A percentile compares a stretch with the other conserved stretches of the same genome.
These are phyloP conservation scores for Candida ascalaphidarum DNA, from an alignment of 805 yeast species.

Conservation along the genomic window DNA sequence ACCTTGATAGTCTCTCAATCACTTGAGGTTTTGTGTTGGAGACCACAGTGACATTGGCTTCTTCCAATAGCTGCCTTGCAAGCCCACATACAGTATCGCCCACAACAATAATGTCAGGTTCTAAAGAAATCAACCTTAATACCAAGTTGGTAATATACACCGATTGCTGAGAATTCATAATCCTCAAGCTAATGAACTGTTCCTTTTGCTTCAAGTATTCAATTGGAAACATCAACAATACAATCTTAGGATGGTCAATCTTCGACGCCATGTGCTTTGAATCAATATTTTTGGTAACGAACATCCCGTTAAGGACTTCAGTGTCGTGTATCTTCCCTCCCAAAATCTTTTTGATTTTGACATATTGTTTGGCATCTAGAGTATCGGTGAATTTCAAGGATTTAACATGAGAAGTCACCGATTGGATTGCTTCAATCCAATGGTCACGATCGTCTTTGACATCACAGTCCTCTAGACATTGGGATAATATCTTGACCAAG, in stretches of 20 bases:
- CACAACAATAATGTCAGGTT: slow-evolving; percentile 72
- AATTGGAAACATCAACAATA: slow-evolving; percentile 80
- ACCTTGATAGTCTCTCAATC: slow-evolving; percentile 64
- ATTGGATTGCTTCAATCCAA: slow-evolving; percentile 55
- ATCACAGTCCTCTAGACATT: slow-evolving; percentile 55
- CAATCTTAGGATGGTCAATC: slow-evolving; percentile 63
- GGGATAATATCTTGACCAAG: slow-evolving; percentile 44
- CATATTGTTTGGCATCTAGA: slow-evolving; percentile 79
- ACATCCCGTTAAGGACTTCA: slow-evolving; percentile 62
- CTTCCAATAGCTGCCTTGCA: slow-evolving; percentile 64
- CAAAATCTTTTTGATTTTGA: slow-evolving; percentile 74
- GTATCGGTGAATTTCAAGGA: slow-evolving; percentile 61
- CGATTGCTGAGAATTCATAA: slow-evolving; percentile 78
- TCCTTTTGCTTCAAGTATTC: slow-evolving; percentile 76
- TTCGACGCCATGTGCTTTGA: slow-evolving; percentile 65
- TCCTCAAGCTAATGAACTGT: slow-evolving; percentile 73
- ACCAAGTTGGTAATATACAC: slow-evolving; percentile 80
- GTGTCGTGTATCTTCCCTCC: slow-evolving; percentile 68
- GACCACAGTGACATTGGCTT: slow-evolving; percentile 75
- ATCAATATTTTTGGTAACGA: slow-evolving; percentile 79
- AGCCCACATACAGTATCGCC: slow-evolving; percentile 77
- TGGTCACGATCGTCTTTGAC: slow-evolving; percentile 32
- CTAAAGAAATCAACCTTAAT: slow-evolving; percentile 63
- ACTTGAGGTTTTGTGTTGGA: slow-evolving; percentile 76
- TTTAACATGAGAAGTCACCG: slow-evolving; percentile 47